Base-by-base conservation (phyloP, 179 eudicot genomes). In the Camellia oleifera region DNA sequence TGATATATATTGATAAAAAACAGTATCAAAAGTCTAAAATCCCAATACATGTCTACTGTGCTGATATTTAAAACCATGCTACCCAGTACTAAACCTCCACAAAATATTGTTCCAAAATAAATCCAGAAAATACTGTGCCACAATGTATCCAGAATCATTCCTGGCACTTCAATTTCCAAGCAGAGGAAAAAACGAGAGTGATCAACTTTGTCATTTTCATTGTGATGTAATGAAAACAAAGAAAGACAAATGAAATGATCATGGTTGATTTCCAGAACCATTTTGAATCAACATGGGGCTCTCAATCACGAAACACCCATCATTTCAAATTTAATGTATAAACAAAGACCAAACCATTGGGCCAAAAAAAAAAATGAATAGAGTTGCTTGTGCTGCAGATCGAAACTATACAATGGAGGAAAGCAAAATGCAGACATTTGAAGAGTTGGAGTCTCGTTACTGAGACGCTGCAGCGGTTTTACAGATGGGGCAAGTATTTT, bases 401-500 rank as follows among this genome's bases (percentile, higher is more conserved):
- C n/a, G 42, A 68, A 17, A 50, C 84, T 81, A 72, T 77, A 63
- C 72, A 76, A 52, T 53, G 52, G 60, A 54, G 64, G 56, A 10
- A 61, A 40, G 52, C 26, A 56, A 52, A 4, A 53, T 11, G 10
- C 32, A 20, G 45, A 23, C 3, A 9, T 71, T 12, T 4, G 48
- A 40, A 1, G 6, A 23, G 50, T 15, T 63, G 26, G 48, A 58
- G 69, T 15, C 40, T 57, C 60, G 8, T 64, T 71, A n/a, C 48
- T 84, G 80, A 70, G 91, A 54, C 4, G 72, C 79, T 52, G 91
- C 97, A 54, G 84, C 87, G 5, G 89, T 84, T 89, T 95, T 95
- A 85, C 99, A 95, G 74, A 95, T 84, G 44, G 99, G 99, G 82
- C 99, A 95, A 32, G 81, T 86, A 79, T 92, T 95, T 85, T 87